phyloP scores from a whole-genome alignment of 2,329 filamentous ascomycete genomes.

The Paecilomyces formosus region DNA sequence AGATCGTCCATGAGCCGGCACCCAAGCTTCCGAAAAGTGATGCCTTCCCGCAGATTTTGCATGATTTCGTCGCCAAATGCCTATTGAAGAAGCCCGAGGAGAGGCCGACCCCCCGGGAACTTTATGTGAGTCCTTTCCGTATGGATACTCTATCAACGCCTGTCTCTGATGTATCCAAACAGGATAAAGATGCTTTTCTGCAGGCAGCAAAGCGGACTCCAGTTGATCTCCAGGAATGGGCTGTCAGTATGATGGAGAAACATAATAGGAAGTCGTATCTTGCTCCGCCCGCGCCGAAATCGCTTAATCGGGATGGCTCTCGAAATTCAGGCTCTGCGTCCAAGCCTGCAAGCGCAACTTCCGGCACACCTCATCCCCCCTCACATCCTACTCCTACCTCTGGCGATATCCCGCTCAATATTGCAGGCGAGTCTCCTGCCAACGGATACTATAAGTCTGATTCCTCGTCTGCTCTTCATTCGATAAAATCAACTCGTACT shows the following conservation, averaged over 20 bases:
- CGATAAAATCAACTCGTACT: slow-evolving; percentile 23
- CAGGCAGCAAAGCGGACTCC: slow-evolving; percentile 95
- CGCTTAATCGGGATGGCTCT: slow-evolving; percentile 54
- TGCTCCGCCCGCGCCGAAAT: slow-evolving; percentile 71
- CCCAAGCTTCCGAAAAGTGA: slow-evolving; percentile 93
- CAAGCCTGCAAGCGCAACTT: slow-evolving; percentile 17
- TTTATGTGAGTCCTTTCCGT: slow-evolving; percentile 61
- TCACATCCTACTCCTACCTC: slow-evolving; percentile 59
- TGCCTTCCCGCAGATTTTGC: slow-evolving; percentile 87
- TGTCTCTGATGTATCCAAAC: slow-evolving; percentile 14
- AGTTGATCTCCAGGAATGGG: slow-evolving; percentile 89
- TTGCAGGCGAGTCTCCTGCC: slow-evolving; percentile 25
- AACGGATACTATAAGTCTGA: slow-evolving; percentile 15
- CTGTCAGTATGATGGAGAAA: slow-evolving; percentile 84
- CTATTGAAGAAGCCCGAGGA: slow-evolving; percentile 81
- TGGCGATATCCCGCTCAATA: slow-evolving; percentile 60
- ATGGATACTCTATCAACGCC: background rate
- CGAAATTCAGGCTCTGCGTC: slow-evolving; percentile 3
- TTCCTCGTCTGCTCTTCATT: slow-evolving; percentile 13
- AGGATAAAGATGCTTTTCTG: slow-evolving; percentile 91
- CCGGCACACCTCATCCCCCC: slow-evolving; percentile 7
- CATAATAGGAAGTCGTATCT: slow-evolving; percentile 95
- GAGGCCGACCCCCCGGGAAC: slow-evolving; percentile 83
- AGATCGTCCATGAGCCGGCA: slow-evolving; percentile 94
- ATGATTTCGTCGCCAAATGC: slow-evolving; percentile 96